Evolutionary conservation across 805 yeast genomes (phyloP), one percentile per base, ranked within the genome.

Genomic region (Yamadazyma akitaensis): DNA sequence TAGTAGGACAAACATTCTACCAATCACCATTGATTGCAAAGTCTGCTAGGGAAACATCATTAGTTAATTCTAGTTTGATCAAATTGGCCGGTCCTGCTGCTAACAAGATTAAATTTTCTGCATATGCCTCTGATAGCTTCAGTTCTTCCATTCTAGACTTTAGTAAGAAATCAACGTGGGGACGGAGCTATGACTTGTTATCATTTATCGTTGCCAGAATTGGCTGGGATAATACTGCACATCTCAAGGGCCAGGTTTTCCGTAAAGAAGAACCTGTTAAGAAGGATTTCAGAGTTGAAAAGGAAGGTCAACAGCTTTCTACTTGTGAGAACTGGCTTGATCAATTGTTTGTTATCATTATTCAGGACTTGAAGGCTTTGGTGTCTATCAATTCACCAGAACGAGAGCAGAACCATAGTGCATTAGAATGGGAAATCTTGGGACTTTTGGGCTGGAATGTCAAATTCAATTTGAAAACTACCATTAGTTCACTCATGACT

Each of bases 171-270:
- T 68, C 73, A 0, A 66, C 73, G 2, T 70, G 75, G 74, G 76
- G 76, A 9, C 59, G 72, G 37, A 57, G 66, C 1, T 92, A 88
- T 61, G 84, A 82, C 37, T 64, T 90, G 46, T 64, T 92, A 47
- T 81, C 95, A 4, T 71, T 80, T 8, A 76, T 94, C 53, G 80
- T 83, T 2, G 76, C 83, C 16, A 66, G 74, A 19, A 70, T 83
- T 35, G 97, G 97, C 3, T 92, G 99, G 99, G 88, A 88, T 54
- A 79, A 76, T 31, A 63, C 89, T 31, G 72, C 91, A 53, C 70
- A 72, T 47, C 58, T 83, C 33, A 79, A 96, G 48, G 80, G 90
- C 1, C 68, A 73, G 16, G 82, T 86, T 0, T 92, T 92, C 65
- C 30, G 28, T 16, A 17, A 17, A 19, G 6, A 26, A 13, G 16